phyloP scores from a whole-genome alignment of 1,284 basidiomycete species.

The Agaricales sp. region DNA sequence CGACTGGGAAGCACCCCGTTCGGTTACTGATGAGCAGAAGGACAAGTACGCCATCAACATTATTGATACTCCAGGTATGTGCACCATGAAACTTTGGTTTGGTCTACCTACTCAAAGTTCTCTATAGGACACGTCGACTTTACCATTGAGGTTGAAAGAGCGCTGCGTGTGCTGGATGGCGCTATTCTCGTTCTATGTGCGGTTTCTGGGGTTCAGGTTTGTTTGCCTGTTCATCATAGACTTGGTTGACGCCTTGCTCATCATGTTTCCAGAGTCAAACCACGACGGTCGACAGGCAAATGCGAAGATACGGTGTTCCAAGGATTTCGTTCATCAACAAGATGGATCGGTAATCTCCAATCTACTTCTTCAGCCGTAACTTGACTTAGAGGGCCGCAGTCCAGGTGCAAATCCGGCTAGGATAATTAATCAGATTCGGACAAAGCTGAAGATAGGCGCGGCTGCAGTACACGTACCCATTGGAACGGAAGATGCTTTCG shows the following conservation, averaged over 20 bases:
- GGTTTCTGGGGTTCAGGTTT: conserved; percentile 88
- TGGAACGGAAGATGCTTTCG: conserved; percentile 82
- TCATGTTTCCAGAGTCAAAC: conserved; percentile 74
- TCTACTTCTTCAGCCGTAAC: conserved; percentile 4
- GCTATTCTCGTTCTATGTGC: conserved; percentile 96
- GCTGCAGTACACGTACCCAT: conserved; percentile 98
- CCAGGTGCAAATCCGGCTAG: conserved; percentile 97
- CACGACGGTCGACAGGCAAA: conserved; percentile 97
- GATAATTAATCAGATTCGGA: conserved; percentile 86
- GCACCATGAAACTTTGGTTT: neutral
- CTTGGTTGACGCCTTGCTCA: neutral
- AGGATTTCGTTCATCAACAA: conserved; percentile 98
- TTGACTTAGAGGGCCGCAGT: conserved; percentile 38
- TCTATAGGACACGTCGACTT: conserved; percentile 91
- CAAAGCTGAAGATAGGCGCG: conserved; percentile 86
- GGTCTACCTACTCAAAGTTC: neutral
- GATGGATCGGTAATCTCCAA: conserved; percentile 78
- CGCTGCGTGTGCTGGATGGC: conserved; percentile 92
- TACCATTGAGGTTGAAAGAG: conserved; percentile 98
- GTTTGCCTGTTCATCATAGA: conserved; percentile 13
- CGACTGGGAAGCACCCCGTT: conserved; percentile 81
- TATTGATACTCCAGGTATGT: conserved; percentile 91
- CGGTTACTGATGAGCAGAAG: conserved; percentile 45
- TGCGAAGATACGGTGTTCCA: conserved; percentile 94
- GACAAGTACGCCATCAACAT: conserved; percentile 95